Evolutionary conservation across 805 yeast species (phyloP), one percentile per base, ranked within the genome.

Genomic region (Candida berthetii): DNA sequence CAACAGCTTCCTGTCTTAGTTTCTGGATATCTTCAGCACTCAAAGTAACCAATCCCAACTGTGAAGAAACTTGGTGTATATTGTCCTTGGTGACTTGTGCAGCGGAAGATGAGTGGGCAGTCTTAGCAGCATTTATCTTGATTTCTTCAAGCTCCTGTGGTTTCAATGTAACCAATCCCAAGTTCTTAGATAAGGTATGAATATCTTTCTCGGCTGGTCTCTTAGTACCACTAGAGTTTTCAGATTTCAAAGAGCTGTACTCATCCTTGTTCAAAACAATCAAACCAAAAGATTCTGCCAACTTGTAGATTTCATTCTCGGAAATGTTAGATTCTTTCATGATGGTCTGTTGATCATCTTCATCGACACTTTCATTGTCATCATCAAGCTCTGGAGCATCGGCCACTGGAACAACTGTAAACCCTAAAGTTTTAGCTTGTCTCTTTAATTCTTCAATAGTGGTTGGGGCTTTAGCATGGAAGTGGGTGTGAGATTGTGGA

Each of bases 21-120:
- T 28, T 20, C 34, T 45, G 33, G 4, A 51, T 3, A 18, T 49
- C 50, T 14, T 37, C 29, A 3, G 31, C 36, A 15, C 39, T 31
- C 20, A 50, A 29, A 2, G 43, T 32, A 9, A 45, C 15, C 8
- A 50, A 24, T 1, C 60, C 62, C n/a, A 49, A 40, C 19, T 44
- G 42, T 3, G 44, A 13, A 7, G 50, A 49, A 15, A 45, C 49
- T 5, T 45, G 43, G 13, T 48, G 45, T 8, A 58, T 36, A 17
- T 47, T 44, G 3, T 45, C 47, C 14, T 47, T 45, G 5, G 29
- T 27, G n/a, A 27, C n/a, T 27, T 49, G 28, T 22, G 52, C 45
- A 35, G 39, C 37, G 42, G 43, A 3, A 3, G 39, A 17, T 17
- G 31, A 37, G 39, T 36, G 13, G 43, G 25, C 11, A 27, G 29